Evolutionary conservation across 176 grass and related monocot species (phyloP).

Genomic region (Tillandsia leiboldiana): DNA sequence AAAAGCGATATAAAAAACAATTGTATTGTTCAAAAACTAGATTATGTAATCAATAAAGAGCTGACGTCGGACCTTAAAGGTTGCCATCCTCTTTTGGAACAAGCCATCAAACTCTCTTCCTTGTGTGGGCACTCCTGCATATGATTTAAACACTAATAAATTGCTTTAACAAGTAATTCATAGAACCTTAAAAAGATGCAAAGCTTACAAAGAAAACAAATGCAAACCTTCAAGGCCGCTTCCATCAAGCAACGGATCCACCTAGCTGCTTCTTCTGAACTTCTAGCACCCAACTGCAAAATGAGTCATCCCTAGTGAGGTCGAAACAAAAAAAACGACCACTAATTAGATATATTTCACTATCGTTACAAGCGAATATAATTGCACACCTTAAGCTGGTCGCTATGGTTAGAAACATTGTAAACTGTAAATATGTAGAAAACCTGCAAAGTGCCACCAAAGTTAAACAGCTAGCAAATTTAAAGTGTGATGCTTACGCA

Average conservation of each 20-base stretch:
- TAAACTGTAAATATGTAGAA: constrained; percentile 95
- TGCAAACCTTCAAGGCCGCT: constrained; percentile 53
- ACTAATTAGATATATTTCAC: not conserved
- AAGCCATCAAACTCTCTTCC: constrained; percentile 59
- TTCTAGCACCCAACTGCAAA: constrained; percentile 87
- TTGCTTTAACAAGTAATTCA: not conserved
- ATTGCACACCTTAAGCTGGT: constrained; percentile 66
- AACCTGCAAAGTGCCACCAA: constrained; percentile 31
- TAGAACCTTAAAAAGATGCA: not conserved
- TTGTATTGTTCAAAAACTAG: not conserved
- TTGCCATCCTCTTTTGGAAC: constrained; percentile 63
- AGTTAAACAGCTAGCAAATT: not conserved
- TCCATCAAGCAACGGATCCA: constrained; percentile 86
- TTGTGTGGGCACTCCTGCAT: constrained; percentile 44
- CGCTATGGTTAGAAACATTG: constrained; percentile 71
- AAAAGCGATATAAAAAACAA: not conserved
- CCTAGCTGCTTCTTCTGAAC: constrained; percentile 91
- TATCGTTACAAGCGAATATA: constrained; percentile 2
- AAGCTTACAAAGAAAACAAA: constrained; percentile 9
- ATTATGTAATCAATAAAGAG: not conserved
- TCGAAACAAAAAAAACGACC: constrained; percentile 16
- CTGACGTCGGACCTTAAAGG: constrained; percentile 51
- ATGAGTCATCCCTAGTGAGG: not conserved
- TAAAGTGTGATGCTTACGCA: not conserved
- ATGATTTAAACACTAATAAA: not conserved